These are phyloP conservation scores for Fusarium haematococcum DNA, from an alignment of 2,329 filamentous ascomycete species.

Conservation along the genomic window DNA sequence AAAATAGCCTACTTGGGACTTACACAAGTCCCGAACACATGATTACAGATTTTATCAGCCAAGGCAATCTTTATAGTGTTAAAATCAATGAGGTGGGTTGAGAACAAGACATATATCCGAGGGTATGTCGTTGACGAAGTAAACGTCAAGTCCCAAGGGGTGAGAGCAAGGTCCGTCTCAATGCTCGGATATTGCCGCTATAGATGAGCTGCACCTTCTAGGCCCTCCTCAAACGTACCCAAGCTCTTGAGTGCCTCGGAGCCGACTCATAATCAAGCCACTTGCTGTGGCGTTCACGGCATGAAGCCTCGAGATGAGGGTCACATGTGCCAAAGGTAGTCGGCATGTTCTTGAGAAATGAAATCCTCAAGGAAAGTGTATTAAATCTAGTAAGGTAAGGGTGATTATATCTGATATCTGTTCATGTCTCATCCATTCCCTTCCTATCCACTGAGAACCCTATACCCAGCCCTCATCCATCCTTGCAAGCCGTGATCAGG, in stretches of 20 bases:
- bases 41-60: neutral
- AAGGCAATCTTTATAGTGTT: neutral
- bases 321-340: neutral
- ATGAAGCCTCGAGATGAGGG: neutral
- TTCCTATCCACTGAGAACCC: neutral
- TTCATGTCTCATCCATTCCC: neutral
- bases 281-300: neutral
- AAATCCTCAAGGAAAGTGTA: neutral
- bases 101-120: neutral
- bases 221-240: neutral
- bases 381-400: neutral
- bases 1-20: neutral
- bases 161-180: neutral
- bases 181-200: neutral
- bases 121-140: neutral
- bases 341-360: neutral
- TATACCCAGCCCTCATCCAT: constrained; percentile 15
- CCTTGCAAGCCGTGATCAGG: constrained; percentile 66
- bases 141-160: too few species aligned
- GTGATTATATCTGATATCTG: neutral
- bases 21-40: neutral
- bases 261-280: neutral
- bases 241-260: neutral
- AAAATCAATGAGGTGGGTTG: neutral
- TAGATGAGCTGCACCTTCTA: neutral